Conservation (phyloP, 1,284 basidiomycete genomes). For the Puccinia polysora region DNA sequence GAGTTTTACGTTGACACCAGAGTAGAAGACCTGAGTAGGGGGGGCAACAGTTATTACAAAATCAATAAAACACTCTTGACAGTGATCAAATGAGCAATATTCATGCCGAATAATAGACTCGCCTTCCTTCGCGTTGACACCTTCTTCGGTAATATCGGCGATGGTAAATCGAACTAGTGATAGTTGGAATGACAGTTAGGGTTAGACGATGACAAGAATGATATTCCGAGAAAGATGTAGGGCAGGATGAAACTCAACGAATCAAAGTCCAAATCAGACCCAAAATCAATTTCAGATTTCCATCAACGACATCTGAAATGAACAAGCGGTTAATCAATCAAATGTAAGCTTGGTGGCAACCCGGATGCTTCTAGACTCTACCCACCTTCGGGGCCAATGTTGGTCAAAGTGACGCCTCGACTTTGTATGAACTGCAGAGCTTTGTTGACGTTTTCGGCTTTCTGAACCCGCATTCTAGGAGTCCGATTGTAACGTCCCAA, state of each 20-base stretch:
- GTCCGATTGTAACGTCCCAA: slow-evolving; percentile 85
- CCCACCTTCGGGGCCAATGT: slow-evolving; percentile 95
- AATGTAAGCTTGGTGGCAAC: neutral
- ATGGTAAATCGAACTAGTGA: slow-evolving; percentile 79
- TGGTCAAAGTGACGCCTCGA: slow-evolving; percentile 90
- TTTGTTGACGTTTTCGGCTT: slow-evolving; percentile 95
- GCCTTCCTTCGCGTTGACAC: slow-evolving; percentile 88
- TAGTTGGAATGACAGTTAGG: neutral
- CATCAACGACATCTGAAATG: slow-evolving; percentile 86
- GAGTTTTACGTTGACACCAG: slow-evolving; percentile 97
- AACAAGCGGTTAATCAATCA: neutral
- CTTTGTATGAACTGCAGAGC: slow-evolving; percentile 92
- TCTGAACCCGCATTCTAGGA: slow-evolving; percentile 88
- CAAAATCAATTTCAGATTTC: slow-evolving; percentile 91
- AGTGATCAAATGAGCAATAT: neutral
- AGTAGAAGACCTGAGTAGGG: slow-evolving; percentile 67
- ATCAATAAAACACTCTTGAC: too few relatives aligned
- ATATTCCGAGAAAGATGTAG: neutral
- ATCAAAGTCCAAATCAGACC: slow-evolving; percentile 99
- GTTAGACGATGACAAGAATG: neutral
- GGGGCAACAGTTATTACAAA: neutral
- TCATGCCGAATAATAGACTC: neutral
- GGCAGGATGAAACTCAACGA: slow-evolving; percentile 49
- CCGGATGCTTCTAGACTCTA: slow-evolving; percentile 39
- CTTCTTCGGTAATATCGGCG: slow-evolving; percentile 96